Evolutionary conservation across 2,329 filamentous ascomycete genomes (phyloP).

Genomic region (Ophiosphaerella korrae): DNA sequence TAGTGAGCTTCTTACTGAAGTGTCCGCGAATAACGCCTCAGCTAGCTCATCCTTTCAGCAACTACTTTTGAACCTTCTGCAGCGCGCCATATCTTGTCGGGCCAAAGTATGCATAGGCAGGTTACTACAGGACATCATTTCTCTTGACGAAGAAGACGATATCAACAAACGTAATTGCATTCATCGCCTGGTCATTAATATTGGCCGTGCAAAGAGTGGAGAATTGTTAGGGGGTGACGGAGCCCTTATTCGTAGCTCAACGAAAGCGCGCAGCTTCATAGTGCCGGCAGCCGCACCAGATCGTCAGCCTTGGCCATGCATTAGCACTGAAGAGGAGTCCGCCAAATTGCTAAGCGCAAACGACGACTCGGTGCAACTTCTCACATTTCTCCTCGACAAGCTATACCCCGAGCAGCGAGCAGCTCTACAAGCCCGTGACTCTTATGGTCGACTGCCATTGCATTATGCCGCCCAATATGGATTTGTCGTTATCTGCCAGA

Average conservation of each 20-base stretch:
- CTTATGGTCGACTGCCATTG: slow-evolving; percentile 80
- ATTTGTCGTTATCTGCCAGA: slow-evolving; percentile 85
- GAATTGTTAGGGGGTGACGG: slow-evolving; percentile 56
- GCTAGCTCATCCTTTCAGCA: slow-evolving; percentile 62
- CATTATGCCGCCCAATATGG: slow-evolving; percentile 97
- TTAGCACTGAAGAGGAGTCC: slow-evolving; percentile 69
- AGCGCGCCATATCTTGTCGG: slow-evolving; percentile 74
- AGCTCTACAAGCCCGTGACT: slow-evolving; percentile 72
- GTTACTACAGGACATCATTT: slow-evolving; percentile 70
- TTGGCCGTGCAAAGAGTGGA: slow-evolving; percentile 73
- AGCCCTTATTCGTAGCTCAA: slow-evolving; percentile 55
- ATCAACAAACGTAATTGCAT: slow-evolving; percentile 94
- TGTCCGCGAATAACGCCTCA: slow-evolving; percentile 57
- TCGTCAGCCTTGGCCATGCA: slow-evolving; percentile 64
- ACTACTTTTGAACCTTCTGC: slow-evolving; percentile 78
- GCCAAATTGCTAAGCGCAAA: slow-evolving; percentile 66
- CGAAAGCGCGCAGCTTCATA: slow-evolving; percentile 72
- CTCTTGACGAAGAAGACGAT: slow-evolving; percentile 84
- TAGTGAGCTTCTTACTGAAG: slow-evolving; percentile 61
- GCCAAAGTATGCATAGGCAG: slow-evolving; percentile 72
- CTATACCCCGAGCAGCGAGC: slow-evolving; percentile 70
- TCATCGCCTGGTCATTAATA: slow-evolving; percentile 89
- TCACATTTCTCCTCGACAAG: slow-evolving; percentile 67
- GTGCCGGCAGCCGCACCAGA: slow-evolving; percentile 76
- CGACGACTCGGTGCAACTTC: slow-evolving; percentile 75